Base-by-base conservation (phyloP, 2,329 filamentous ascomycete species). In the Pseudocercospora macadamiae region DNA sequence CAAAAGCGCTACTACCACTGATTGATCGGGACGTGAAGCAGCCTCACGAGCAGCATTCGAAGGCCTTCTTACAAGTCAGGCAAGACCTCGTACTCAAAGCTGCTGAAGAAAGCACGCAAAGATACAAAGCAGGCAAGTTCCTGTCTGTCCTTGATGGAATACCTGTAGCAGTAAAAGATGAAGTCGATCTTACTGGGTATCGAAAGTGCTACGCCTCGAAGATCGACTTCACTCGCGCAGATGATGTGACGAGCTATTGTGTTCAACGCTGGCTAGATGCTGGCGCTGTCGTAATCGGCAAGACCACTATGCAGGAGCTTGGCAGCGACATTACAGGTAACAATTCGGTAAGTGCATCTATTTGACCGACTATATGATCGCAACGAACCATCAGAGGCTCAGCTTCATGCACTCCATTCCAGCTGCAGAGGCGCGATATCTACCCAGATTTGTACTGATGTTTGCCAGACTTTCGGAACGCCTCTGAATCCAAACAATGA, bases 101-200 rank as follows among this genome's bases (percentile, higher is more conserved):
- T 0, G 91, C 92, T 0, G 82, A 82, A 66, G 89, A 83, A 6
- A 95, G 91, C 1, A 89, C 91, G 0, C 79, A 84, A 70, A 81
- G 92, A 45, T 96, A 89, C 74, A 84, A 85, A 58, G 77, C 81
- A 14, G 89, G 89, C 0, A 81, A 82, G 61, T 82, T 86, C 0
- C 73, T 91, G 14, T 82, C 90, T 10, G 77, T 90, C 4, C 77
- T 96, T 6, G 92, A 96, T 68, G 92, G 92, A 10, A 85, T 96
- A 1, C 92, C 91, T 0, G 83, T 96, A 49, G 89, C 88, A 0
- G 84, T 95, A 67, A 96, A 96, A 76, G 91, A 96, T 70, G 91
- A 96, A 69, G 82, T 88, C 14, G 82, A 88, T 63, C 78, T 92
- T 28, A 80, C 85, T 63, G 90, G 89, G 12, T 93, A 91, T 71